Evolutionary conservation across 257 asterid genomes (phyloP), one percentile per base, ranked within the genome.

Genomic region (Orobanche coerulescens): DNA sequence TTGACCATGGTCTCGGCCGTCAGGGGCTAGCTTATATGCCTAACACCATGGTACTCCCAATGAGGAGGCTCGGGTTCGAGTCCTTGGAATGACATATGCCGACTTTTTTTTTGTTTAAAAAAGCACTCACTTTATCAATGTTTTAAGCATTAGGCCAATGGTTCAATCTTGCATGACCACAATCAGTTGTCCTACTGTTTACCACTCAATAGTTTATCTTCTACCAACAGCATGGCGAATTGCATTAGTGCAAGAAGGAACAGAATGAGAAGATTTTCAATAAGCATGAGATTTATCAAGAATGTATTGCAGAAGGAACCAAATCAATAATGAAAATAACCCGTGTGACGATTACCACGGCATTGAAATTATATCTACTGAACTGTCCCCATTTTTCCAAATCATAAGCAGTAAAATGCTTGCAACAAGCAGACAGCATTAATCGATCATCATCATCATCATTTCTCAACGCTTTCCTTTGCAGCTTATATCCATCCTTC

Each of bases 291-390:
- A 26, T 5, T 26, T 26, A 26, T 26, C 31, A 7, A 46, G 8
- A 12, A 23, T 15, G 3, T 10, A 34, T 56, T 11, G 4, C n/a
- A 66, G 24, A 25, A 48, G 10, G 5, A 26, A 4, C 24, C 20
- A 16, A 40, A 12, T 8, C 6, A 26, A 39, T 42, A 24, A 53
- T 24, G 33, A 15, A 10, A n/a, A 13, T 19, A 20, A 23, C 47
- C 47, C 12, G 3, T 5, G 31, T 15, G 37, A 69, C 1, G 16
- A 42, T 75, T 71, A 86, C 98, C 78, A 86, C 80, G 33, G 98
- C 94, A 71, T 81, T 86, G 87, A 92, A 92, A 59, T 80, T 79
- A 30, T 84, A 82, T 73, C 98, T 67, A 22, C 80, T 26, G 31
- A 26, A 26, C 31, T 26, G 31, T 2, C 31, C 31, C 2, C 31